Base-by-base conservation (phyloP, 768 basidiomycete species). In the Hygrocybe coccinea region DNA sequence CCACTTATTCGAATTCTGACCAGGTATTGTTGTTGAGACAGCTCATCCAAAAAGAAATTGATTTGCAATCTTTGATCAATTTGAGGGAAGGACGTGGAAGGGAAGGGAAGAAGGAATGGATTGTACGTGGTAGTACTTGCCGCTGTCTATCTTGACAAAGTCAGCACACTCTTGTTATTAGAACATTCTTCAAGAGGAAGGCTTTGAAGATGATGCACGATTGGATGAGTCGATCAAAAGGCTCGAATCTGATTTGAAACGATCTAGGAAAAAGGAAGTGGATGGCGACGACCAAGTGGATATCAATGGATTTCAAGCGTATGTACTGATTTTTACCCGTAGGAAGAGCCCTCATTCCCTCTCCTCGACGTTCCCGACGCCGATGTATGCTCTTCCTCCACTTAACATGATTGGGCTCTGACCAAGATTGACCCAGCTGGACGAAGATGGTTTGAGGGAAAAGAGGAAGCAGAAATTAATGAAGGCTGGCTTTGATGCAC, bases 401-500 rank as follows among this genome's bases (percentile, higher is more conserved):
- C 47, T 43, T 14, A 11, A 39, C n/a, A n/a, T 33, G 25, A 24
- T 21, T 51, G 50, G n/a, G 19, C 34, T 25, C 41, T 44, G 35
- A 3, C 52, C 29, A 44, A 35, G 6, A 11, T 17, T 17, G 53
- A 3, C 21, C 15, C 56, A 91, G 87, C 78, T 93, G 7, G 90
- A 91, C 62, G 95, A 98, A 65, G 94, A 95, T 38, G 80, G 85
- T 22, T 67, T 97, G 35, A 97, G 91, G 67, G 97, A 99, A 70
- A 99, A 98, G 75, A 86, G 85, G 64, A 90, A 87, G 64, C 97
- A 99, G 67, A 88, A 85, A 60, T 77, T 98, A 33, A 74, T 95
- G 74, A 98, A 97, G 69, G 92, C 94, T 0, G 91, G 91, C 1
- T 94, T 87, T 68, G 95, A 98, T 56, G 92, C 95, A 0, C 86